A percentile compares a stretch with the other conserved stretches of the same genome.
phyloP scores from a whole-genome alignment of 2,329 filamentous ascomycete species.

The Dothistroma pini region DNA sequence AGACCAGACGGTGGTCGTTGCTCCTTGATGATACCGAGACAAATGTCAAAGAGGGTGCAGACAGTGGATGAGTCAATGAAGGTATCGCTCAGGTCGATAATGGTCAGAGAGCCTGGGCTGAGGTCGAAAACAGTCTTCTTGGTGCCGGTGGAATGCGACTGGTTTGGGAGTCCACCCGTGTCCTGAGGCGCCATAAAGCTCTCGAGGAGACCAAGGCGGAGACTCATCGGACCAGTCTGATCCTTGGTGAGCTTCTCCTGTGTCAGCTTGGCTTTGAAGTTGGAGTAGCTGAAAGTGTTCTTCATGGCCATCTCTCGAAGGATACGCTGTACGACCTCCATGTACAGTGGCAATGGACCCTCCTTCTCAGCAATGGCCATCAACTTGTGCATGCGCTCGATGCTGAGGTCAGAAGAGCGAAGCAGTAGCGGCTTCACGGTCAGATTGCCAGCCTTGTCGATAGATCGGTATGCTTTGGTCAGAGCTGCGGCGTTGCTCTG shows the following conservation, averaged over 20 bases:
- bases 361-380: constrained; percentile 50
- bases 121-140: constrained; percentile 21
- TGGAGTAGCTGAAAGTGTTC: constrained; percentile 48
- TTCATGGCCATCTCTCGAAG: constrained; percentile 54
- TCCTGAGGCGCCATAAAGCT: constrained; percentile 52
- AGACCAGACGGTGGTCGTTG: constrained; percentile 46
- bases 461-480: constrained; percentile 40
- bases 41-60: constrained; percentile 70
- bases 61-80: constrained; percentile 64
- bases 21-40: constrained; percentile 56
- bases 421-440: constrained; percentile 47
- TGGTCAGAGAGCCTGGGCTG: constrained; percentile 54
- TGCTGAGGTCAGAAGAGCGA: constrained; percentile 46
- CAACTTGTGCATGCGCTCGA: constrained; percentile 51
- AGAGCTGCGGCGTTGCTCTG: constrained; percentile 46
- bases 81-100: constrained; percentile 70
- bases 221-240: constrained; percentile 56
- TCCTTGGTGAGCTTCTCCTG: constrained; percentile 41
- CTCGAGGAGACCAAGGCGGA: constrained; percentile 61
- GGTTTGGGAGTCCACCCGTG: not conserved
- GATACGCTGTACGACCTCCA: constrained; percentile 52
- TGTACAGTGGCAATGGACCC: constrained; percentile 52
- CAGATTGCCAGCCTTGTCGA: constrained; percentile 39
- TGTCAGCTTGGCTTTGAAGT: constrained; percentile 44
- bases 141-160: not conserved